Base-by-base conservation (phyloP, 1,284 basidiomycete species). In the Exobasidium cylindrosporum region DNA sequence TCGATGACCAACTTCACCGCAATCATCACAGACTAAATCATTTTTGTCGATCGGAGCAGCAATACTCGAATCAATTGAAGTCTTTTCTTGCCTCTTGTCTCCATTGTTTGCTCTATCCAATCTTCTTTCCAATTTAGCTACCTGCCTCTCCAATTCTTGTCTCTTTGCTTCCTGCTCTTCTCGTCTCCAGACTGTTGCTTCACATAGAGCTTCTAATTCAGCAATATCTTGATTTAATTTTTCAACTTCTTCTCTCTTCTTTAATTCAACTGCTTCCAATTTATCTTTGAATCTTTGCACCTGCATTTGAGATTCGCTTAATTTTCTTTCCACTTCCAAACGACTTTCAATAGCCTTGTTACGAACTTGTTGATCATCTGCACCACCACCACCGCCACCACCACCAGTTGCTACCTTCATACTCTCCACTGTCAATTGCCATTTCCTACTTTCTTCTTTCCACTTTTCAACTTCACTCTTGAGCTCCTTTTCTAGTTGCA, bases 271-370 rank as follows among this genome's bases (percentile, higher is more conserved):
- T 32, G n/a, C 10, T 62, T 60, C 4, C 65, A 67, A 61, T 10
- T 66, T 31, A 56, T 70, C 66, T 29, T 64, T 53, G 53, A 70
- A 49, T 10, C 63, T 35, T 21, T 64, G 66, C 11, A 65, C 64
- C 54, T 70, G 65, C 58, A 65, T 60, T 32, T 68, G 62, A 3
- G 65, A 58, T 26, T 65, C 66, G 24, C 58, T 61, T 30, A 69
- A 62, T 50, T 28, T 50, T 13, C n/a, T 24, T 13, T 50, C 47
- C 21, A 50, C n/a, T 28, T 50, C 47, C 26, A 50, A 13, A 31
- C 64, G 64, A 55, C 65, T 61, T 54, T 67, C 63, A n/a, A 70
- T 50, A 23, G 66, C 68, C 4, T 63, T 61, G 14, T 45, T 54
- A 46, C 30, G 29, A 47, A 29, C 67, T 53, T 2, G 71, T 62